phyloP scores from a whole-genome alignment of 805 yeast species.

The Zygoascus flipseniorum region DNA sequence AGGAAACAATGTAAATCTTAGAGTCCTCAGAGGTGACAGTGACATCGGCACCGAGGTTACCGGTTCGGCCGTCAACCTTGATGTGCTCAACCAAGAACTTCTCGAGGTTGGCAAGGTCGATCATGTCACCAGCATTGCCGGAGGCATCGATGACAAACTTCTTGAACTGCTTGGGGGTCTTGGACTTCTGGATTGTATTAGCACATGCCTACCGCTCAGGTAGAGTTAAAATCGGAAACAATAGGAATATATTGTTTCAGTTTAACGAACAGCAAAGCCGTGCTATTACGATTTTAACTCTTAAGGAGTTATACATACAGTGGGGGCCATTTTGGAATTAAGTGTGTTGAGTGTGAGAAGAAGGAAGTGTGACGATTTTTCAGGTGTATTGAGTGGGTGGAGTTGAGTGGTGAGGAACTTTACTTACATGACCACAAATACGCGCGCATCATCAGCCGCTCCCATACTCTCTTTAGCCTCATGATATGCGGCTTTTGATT shows the following conservation, averaged over 20 bases:
- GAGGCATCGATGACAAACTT: conserved; percentile 87
- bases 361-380: background rate
- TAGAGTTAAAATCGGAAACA: conserved; percentile 22
- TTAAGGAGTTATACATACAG: conserved; percentile 52
- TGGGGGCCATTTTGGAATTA: conserved; percentile 69
- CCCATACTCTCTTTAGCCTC: too few relatives aligned
- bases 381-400: background rate
- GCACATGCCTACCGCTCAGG: conserved; percentile 69
- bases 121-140: conserved; percentile 96
- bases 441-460: background rate
- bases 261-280: conserved; percentile 33
- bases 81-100: conserved; percentile 98
- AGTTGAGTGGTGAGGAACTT: conserved; percentile 1
- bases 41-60: conserved; percentile 95
- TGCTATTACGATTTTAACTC: conserved; percentile 5
- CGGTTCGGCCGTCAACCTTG: conserved; percentile 94
- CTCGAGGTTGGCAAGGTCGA: conserved; percentile 95
- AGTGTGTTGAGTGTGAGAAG: background rate
- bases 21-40: conserved; percentile 79
- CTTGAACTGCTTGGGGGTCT: conserved; percentile 54
- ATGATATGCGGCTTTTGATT: too few relatives aligned
- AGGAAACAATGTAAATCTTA: conserved; percentile 83
- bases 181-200: conserved; percentile 48
- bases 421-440: background rate
- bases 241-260: conserved; percentile 5